Evolutionary conservation across 495 filamentous ascomycete genomes (phyloP), one percentile per base, ranked within the genome.

Genomic region (Aspergillus sclerotiicarbonarius): DNA sequence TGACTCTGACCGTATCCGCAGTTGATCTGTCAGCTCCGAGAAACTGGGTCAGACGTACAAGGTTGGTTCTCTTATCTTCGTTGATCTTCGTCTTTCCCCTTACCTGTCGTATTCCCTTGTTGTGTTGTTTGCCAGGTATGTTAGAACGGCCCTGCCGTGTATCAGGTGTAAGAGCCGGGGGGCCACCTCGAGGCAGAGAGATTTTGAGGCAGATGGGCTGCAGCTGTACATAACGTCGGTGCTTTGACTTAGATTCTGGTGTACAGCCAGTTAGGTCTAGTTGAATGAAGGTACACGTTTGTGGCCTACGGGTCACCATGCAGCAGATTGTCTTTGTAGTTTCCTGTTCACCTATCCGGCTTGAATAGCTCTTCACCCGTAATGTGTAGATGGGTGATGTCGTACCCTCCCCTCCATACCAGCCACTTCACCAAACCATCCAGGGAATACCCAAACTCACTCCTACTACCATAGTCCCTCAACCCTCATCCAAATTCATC

Each of bases 11-110:
- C 56, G 35, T 54, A 35, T 35, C 48, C 35, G 32, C 60, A 63
- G 63, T 62, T 55, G 57, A 65, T 63, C 60, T 63, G 49, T 51
- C 62, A 67, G 56, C 51, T 58, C 60, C 60, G 18, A 57, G 15
- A 48, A 48, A 61, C 45, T 52, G 48, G 39, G 62, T 61, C 44
- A 54, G 52, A 51, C 67, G 67, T 66, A 62, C 59, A 71, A 77
- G 74, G 74, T 77, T 70, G 68, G 74, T 77, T 58, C 51, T 66
- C 62, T 66, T 56, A 44, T 62, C 54, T 61, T 57, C 61, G 66
- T 56, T 65, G 31, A 61, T 71, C 46, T 30, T 52, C n/a, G 32
- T 46, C n/a, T 46, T 41, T 52, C 35, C n/a, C 13, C 43, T 35
- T 31, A 73, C 67, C 55, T 69, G 63, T 32, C 32, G 44, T 39